Percentiles rank a stretch among this genome's conserved stretches.
Evolutionary conservation across 352 stramenopile genomes (phyloP).

Genomic region (Pythium guiyangense): DNA sequence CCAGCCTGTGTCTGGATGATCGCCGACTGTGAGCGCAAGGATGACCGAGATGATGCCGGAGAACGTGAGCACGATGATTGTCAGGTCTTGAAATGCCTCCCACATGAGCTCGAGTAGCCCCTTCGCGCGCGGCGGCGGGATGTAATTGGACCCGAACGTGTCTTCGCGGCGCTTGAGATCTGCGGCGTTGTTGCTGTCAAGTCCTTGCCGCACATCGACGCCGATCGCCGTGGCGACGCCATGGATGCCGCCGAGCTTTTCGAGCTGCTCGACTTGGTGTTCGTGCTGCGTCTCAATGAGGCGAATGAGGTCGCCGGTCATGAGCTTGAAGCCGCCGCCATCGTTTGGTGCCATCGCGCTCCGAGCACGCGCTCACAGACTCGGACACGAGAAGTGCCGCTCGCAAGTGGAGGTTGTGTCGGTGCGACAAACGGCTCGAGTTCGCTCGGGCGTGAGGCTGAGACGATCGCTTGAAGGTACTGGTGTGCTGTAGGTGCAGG

Average conservation of each 20-base stretch:
- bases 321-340: constrained; percentile 32
- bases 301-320: constrained; percentile 51
- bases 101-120: constrained; percentile 79
- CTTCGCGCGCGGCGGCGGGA: constrained; percentile 40
- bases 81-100: constrained; percentile 84
- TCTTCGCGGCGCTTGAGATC: constrained; percentile 36
- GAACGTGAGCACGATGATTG: constrained; percentile 59
- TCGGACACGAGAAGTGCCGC: not conserved
- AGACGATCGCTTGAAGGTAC: too few species aligned
- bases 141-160: constrained; percentile 55
- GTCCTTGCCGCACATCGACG: constrained; percentile 39
- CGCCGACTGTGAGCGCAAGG: constrained; percentile 41
- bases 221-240: constrained; percentile 42
- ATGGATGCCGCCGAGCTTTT: constrained; percentile 45
- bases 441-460: too few species aligned
- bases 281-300: constrained; percentile 72
- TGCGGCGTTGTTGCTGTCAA: constrained; percentile 40
- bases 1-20: constrained; percentile 67
- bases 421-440: too few species aligned
- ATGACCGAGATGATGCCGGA: constrained; percentile 57
- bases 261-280: constrained; percentile 46
- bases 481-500: too few species aligned
- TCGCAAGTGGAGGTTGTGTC: too few species aligned
- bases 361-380: not conserved
- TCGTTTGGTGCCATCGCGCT: constrained; percentile 4